Conservation (phyloP, 2,329 filamentous ascomycete species). For the Monosporascus sp. region DNA sequence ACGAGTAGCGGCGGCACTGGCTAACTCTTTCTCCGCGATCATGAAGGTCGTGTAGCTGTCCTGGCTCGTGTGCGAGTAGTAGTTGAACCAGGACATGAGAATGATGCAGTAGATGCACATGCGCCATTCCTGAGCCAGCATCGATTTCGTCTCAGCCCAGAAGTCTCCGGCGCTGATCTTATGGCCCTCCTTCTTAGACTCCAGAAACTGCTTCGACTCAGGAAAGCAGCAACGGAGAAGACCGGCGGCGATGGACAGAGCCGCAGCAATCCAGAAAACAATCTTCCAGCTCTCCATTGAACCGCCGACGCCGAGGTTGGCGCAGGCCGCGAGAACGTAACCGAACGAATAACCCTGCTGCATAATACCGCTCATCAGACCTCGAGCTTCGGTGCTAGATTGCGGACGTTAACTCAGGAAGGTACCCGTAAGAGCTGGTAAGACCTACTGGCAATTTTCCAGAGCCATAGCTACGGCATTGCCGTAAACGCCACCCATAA, state of each 20-base stretch:
- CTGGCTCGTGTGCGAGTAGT: constrained; percentile 73
- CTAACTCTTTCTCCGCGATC: constrained; percentile 64
- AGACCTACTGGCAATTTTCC: constrained; percentile 61
- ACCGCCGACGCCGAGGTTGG: constrained; percentile 67
- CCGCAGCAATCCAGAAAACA: constrained; percentile 68
- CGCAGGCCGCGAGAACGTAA: constrained; percentile 72
- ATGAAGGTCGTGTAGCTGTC: constrained; percentile 81
- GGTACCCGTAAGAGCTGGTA: not conserved
- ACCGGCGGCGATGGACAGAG: constrained; percentile 63
- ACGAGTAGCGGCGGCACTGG: constrained; percentile 58
- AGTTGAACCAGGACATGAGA: constrained; percentile 73
- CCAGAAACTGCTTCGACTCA: constrained; percentile 69
- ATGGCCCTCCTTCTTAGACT: constrained; percentile 57
- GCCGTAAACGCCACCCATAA: constrained; percentile 78
- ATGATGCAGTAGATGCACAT: constrained; percentile 73
- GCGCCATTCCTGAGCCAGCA: constrained; percentile 67
- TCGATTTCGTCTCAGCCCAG: constrained; percentile 62
- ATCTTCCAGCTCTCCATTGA: constrained; percentile 63
- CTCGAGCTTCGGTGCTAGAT: constrained; percentile 56
- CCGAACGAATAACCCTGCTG: constrained; percentile 80
- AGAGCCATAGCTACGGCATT: constrained; percentile 74
- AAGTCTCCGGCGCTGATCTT: constrained; percentile 48
- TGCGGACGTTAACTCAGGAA: not conserved
- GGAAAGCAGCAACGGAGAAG: constrained; percentile 63
- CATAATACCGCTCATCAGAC: constrained; percentile 75